phyloP scores from a whole-genome alignment of 805 yeast genomes.

The Metschnikowia aberdeeniae region DNA sequence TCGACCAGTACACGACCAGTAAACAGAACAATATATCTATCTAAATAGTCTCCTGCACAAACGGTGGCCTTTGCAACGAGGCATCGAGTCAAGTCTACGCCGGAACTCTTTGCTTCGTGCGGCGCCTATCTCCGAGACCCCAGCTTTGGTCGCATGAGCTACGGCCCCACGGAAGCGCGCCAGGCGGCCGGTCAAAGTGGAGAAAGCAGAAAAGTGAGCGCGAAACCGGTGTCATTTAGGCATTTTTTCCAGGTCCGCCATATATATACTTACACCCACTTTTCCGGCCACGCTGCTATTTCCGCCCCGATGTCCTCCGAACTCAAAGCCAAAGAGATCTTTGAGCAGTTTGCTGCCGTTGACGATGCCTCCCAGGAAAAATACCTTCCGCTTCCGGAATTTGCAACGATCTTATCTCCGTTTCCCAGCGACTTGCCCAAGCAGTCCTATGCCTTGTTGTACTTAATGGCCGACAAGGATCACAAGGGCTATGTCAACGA shows the following conservation, averaged over 20 bases:
- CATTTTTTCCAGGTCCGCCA: conserved; percentile 4
- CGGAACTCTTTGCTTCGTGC: background rate
- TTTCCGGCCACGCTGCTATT: background rate
- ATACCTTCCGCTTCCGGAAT: conserved; percentile 32
- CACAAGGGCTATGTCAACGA: conserved; percentile 64
- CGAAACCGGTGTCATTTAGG: conserved; percentile 4
- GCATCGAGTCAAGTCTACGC: no score
- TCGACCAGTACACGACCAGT: no score
- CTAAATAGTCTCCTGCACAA: no score
- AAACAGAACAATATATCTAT: no score
- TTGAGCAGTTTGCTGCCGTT: conserved; percentile 34
- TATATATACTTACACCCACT: conserved; percentile 2
- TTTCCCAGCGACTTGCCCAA: conserved; percentile 38
- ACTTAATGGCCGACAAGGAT: conserved; percentile 72
- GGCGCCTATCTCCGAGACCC: conserved; percentile 4
- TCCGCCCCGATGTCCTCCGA: conserved; percentile 14
- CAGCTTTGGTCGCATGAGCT: conserved; percentile 6
- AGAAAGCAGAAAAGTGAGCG: conserved; percentile 5
- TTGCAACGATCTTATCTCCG: conserved; percentile 37
- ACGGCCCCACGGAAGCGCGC: conserved; percentile 6
- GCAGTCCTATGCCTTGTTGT: conserved; percentile 51
- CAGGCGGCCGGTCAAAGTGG: conserved; percentile 1
- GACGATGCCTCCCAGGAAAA: conserved; percentile 20
- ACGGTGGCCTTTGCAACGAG: no score
- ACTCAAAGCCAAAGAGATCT: conserved; percentile 28